Conservation (phyloP, 2,329 filamentous ascomycete species). For the Herpotrichia juniperi region DNA sequence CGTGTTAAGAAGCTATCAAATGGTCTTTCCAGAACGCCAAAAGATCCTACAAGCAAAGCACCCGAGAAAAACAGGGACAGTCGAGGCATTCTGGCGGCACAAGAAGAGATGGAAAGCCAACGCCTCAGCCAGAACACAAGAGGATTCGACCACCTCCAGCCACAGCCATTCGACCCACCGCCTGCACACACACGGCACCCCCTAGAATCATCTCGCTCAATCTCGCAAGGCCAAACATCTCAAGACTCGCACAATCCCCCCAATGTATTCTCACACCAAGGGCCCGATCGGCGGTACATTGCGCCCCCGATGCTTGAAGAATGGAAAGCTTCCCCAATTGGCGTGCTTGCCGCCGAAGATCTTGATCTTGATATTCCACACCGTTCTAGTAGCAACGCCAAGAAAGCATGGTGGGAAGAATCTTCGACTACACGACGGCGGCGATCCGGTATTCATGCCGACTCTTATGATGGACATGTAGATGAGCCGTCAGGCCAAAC, state of each 20-base stretch:
- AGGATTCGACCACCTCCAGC: slow-evolving; percentile 41
- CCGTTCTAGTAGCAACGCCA: slow-evolving; percentile 27
- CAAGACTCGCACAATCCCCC: slow-evolving; percentile 39
- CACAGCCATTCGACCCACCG: slow-evolving; percentile 39
- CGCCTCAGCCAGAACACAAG: slow-evolving; percentile 43
- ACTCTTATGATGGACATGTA: slow-evolving; percentile 68
- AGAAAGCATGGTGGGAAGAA: slow-evolving; percentile 77
- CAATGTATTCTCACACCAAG: slow-evolving; percentile 43
- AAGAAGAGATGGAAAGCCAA: slow-evolving; percentile 47
- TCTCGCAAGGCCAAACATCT: slow-evolving; percentile 22
- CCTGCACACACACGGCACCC: slow-evolving; percentile 42
- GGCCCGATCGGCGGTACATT: slow-evolving; percentile 59
- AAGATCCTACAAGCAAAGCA: slow-evolving; percentile 23
- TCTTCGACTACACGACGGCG: slow-evolving; percentile 53
- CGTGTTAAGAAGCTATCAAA: slow-evolving; percentile 33
- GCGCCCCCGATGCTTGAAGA: slow-evolving; percentile 66
- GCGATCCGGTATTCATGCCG: slow-evolving; percentile 37
- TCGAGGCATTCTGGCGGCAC: slow-evolving; percentile 41
- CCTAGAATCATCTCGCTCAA: slow-evolving; percentile 38
- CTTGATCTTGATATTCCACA: slow-evolving; percentile 47
- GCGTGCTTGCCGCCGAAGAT: slow-evolving; percentile 49
- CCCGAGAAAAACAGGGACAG: slow-evolving; percentile 34
- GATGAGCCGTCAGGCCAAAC: slow-evolving; percentile 70
- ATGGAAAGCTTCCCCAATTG: slow-evolving; percentile 51
- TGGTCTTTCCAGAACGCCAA: slow-evolving; percentile 24